Percentiles rank a stretch among this genome's conserved stretches.
These are phyloP conservation scores for Tritrichomonas musculus DNA, from an alignment of 208 protist species.

Conservation along the genomic window DNA sequence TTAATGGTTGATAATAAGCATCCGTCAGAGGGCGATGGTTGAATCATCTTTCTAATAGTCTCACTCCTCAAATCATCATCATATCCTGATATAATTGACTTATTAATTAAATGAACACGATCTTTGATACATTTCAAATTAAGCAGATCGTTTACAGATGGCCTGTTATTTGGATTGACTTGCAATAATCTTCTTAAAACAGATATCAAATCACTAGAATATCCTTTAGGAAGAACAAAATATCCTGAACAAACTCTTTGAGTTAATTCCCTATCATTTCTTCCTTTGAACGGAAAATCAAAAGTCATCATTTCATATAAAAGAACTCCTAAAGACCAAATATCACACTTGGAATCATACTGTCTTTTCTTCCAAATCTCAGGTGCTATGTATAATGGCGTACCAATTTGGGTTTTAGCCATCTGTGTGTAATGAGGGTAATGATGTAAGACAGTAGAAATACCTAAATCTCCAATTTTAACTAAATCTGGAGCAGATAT, in stretches of 20 bases:
- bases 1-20: constrained; percentile 27
- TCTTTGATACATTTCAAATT: background rate
- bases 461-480: constrained; percentile 4
- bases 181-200: background rate
- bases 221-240: background rate
- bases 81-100: background rate
- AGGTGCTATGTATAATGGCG: constrained; percentile 54
- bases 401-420: constrained; percentile 21
- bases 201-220: background rate
- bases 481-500: background rate
- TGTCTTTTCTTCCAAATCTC: constrained; percentile 55
- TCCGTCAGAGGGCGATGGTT: constrained; percentile 44
- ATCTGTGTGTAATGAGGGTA: background rate
- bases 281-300: constrained; percentile 17
- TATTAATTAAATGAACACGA: background rate
- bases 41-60: background rate
- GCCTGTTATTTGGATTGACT: background rate
- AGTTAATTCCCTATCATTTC: background rate
- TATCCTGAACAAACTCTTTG: background rate
- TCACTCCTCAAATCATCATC: too few species aligned
- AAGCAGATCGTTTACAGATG: background rate
- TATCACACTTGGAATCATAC: constrained; percentile 58
- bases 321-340: constrained; percentile 56
- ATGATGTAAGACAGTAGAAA: background rate
- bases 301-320: constrained; percentile 55